Base-by-base conservation (phyloP, 169 alveolate genomes). In the Plasmodium adleri region DNA sequence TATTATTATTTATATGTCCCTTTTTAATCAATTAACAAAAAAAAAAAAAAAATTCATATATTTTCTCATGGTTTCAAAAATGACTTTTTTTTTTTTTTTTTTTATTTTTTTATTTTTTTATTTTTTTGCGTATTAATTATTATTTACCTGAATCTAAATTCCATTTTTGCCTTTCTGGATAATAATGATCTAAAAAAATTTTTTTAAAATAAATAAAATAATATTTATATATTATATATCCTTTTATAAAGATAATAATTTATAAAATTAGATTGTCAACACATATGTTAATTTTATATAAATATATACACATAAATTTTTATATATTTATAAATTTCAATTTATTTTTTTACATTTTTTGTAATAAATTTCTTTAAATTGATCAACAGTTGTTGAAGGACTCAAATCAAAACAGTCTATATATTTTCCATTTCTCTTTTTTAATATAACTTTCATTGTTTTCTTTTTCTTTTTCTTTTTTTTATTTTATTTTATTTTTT, bases 101-200 rank as follows among this genome's bases (percentile, higher is more conserved):
- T 20, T 20, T 20, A 1, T 28, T 28, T 28, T 28, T 28, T 28
- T 28, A 1, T 28, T 28, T 28, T 28, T 28, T 28, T 28, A 1
- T 28, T 28, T 28, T 28, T 3, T 32, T 12, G 63, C 52, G 15
- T 24, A 66, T 6, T 3, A 15, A n/a, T 43, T 5, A 43, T n/a
- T 49, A 68, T 88, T 20, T 28, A 93, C 96, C 93, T 50, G 93
- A 83, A 47, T 71, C 92, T 24, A 95, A 93, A 74, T 75, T 93
- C 95, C 96, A 95, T 83, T 93, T 80, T 88, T 95, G 97, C 47
- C 97, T 83, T 74, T 95, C 96, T 4, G 97, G 97, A 52, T 95
- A 95, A 71, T 92, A 95, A 66, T 94, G 97, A 91, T 88, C 96
- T 93, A 78, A 49, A 59, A 13, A 45, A 28, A 4, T 28, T 28